phyloP scores from a whole-genome alignment of 2,329 filamentous ascomycete genomes.

The Diaporthe vexans region DNA sequence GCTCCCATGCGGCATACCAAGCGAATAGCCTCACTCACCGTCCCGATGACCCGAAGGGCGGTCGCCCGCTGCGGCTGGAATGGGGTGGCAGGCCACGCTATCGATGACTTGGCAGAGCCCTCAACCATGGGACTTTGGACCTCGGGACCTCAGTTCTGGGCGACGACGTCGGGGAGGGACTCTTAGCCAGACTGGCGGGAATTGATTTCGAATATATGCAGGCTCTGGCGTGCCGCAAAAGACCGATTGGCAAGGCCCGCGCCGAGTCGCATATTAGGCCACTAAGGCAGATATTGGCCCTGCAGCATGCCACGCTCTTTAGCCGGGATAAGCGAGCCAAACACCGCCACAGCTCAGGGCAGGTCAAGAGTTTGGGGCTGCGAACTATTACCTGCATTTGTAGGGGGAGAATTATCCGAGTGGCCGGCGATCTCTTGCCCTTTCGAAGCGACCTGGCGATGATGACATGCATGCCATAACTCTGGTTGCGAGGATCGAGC shows the following conservation, averaged over 20 bases:
- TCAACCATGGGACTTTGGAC: not conserved
- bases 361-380: not conserved
- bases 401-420: not conserved
- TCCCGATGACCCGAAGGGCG: slow-evolving; percentile 19
- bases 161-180: not conserved
- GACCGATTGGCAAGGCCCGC: slow-evolving; percentile 9
- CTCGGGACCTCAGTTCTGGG: slow-evolving; percentile 7
- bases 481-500: slow-evolving; percentile 22
- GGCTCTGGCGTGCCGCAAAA: slow-evolving; percentile 17
- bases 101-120: slow-evolving; percentile 12
- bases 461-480: slow-evolving; percentile 15
- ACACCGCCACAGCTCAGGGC: not conserved
- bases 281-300: not conserved
- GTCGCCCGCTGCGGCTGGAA: not conserved
- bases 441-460: not conserved
- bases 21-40: slow-evolving; percentile 19
- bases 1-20: slow-evolving; percentile 1
- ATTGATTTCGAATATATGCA: slow-evolving; percentile 19
- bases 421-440: not conserved
- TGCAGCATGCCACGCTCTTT: not conserved
- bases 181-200: slow-evolving; percentile 13
- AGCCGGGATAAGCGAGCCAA: slow-evolving; percentile 19
- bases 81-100: not conserved
- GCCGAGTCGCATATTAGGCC: slow-evolving; percentile 20
- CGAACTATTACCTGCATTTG: slow-evolving; percentile 1